phyloP scores from a whole-genome alignment of 441 rosid species.

The Raphanus hybrid region DNA sequence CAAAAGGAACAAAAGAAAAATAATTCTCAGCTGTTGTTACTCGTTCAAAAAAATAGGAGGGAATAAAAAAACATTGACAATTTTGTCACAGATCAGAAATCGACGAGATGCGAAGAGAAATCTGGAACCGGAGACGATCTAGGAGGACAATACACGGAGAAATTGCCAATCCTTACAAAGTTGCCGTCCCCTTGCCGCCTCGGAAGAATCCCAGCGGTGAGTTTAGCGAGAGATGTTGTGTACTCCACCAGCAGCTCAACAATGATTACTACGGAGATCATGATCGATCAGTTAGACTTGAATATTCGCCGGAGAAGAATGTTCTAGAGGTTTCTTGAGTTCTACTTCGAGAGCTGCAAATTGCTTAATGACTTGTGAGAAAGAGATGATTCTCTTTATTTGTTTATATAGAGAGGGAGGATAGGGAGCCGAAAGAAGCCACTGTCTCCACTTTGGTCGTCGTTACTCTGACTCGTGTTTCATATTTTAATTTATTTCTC shows the following conservation, averaged over 20 bases:
- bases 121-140: constrained; percentile 30
- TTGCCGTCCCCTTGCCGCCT: constrained; percentile 29
- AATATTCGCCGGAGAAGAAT: not conserved
- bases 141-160: constrained; percentile 26
- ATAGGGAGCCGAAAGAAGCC: no score
- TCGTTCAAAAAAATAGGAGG: constrained; percentile 2
- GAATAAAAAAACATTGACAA: not conserved
- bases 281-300: not conserved
- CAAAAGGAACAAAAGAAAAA: not conserved
- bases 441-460: no score
- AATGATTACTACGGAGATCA: not conserved
- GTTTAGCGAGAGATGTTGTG: constrained; percentile 49
- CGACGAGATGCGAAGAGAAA: constrained; percentile 40
- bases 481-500: no score
- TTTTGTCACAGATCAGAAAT: constrained; percentile 19
- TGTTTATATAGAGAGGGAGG: no score
- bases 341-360: no score
- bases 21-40: not conserved
- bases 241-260: constrained; percentile 47
- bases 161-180: constrained; percentile 23
- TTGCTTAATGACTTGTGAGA: no score
- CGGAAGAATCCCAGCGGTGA: constrained; percentile 43
- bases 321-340: not conserved
- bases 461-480: no score
- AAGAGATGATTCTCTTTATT: no score